These are phyloP conservation scores for Aspergillus sclerotiicarbonarius DNA, from an alignment of 495 filamentous ascomycete genomes.

Conservation along the genomic window DNA sequence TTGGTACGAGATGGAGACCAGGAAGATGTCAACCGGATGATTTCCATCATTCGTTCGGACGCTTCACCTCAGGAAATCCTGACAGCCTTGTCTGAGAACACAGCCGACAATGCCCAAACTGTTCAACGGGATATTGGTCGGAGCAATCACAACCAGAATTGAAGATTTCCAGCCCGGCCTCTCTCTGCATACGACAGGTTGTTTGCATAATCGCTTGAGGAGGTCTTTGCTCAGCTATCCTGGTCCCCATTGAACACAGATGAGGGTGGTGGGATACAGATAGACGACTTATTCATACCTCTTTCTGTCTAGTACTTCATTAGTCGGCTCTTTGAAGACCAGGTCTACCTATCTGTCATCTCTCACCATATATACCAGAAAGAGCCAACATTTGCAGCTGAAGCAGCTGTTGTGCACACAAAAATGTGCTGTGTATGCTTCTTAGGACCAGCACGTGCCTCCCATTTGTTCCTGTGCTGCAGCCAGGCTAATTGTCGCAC, in stretches of 20 bases:
- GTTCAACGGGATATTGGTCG: neutral
- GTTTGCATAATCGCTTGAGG: neutral
- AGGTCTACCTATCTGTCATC: neutral
- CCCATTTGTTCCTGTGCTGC: neutral
- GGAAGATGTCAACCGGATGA: slow-evolving; percentile 23
- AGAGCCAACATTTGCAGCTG: neutral
- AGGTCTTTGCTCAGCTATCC: neutral
- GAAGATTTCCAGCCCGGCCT: neutral
- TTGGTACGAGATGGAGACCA: slow-evolving; percentile 28
- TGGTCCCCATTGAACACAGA: neutral
- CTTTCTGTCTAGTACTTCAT: neutral
- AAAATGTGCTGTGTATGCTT: neutral
- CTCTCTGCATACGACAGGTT: neutral
- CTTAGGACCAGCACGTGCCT: neutral
- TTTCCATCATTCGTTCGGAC: slow-evolving; percentile 34
- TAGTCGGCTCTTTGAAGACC: neutral
- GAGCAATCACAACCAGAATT: neutral
- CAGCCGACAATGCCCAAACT: neutral
- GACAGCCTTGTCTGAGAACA: slow-evolving; percentile 18
- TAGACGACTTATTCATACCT: neutral
- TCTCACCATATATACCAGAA: neutral
- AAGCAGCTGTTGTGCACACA: neutral
- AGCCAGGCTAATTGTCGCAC: neutral
- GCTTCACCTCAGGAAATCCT: slow-evolving; percentile 34
- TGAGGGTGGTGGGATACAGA: neutral